Evolutionary conservation across 495 filamentous ascomycete genomes (phyloP), one percentile per base, ranked within the genome.

Genomic region (Xylaria cubensis): DNA sequence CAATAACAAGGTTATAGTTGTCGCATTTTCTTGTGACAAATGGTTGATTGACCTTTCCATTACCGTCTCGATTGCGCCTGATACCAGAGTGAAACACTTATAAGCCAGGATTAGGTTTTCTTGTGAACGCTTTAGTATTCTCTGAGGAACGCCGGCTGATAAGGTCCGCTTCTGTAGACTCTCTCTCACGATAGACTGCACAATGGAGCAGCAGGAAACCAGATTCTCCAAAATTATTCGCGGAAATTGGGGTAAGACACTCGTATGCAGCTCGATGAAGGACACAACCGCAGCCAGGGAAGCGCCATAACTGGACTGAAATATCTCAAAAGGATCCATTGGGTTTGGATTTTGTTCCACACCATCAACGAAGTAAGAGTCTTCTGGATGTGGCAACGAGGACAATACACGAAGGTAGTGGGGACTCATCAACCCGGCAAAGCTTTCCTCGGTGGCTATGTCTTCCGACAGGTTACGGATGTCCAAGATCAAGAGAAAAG

Each of bases 1-100:
- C 58, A 88, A 72, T 21, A 72, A 64, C 7, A 39, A 29, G 29
- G 85, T 73, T 41, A 86, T 79, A 10, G 55, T 79, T 67, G 78
- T 74, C 4, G 88, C 85, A 69, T 80, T 78, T 5, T 86, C 84
- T 12, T 78, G 75, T 15, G 79, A 77, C 34, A 89, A 76, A 61
- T 78, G 81, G 41, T 83, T 87, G 70, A 83, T 79, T 55, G 83
- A 80, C 59, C 83, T 88, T 4, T 88, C 86, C 29, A 87, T 81
- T 63, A 86, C 76, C 36, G 69, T 64, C 8, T 80, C 78, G 9
- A 89, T 70, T 3, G 77, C 80, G n/a, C 74, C 64, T 0, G 87
- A 84, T 53, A 84, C 77, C 29, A 72, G 59, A 26, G 64, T 78
- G 74, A 83, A 89, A 56, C 82, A 80, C 5, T 76, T 64, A 58